These are phyloP conservation scores for Ammopiptanthus mongolicus DNA, from an alignment of 306 rosid species.

Conservation along the genomic window DNA sequence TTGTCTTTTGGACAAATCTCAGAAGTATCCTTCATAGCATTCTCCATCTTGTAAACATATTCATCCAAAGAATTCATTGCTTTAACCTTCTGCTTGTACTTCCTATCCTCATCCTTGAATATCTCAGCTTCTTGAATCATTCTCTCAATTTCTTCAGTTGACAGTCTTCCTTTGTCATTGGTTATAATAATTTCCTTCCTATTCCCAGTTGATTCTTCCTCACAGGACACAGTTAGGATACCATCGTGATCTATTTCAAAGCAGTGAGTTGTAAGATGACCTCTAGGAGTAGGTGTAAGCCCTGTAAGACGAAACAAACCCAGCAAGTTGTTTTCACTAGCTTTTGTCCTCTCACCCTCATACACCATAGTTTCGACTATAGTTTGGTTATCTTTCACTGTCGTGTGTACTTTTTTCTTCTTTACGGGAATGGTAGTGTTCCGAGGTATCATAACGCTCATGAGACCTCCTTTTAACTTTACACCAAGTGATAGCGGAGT, in stretches of 20 bases:
- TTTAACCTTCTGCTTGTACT: conserved; percentile 27
- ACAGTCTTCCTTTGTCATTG: conserved; percentile 29
- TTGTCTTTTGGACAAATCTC: too few relatives aligned
- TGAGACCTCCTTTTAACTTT: conserved; percentile 24
- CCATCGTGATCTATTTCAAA: conserved; percentile 42
- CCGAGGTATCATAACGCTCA: conserved; percentile 43
- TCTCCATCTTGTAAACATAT: conserved; percentile 25
- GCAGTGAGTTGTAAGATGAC: conserved; percentile 26
- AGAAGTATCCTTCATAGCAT: background rate
- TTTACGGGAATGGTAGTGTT: conserved; percentile 40
- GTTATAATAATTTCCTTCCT: conserved; percentile 29
- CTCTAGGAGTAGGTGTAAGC: conserved; percentile 34
- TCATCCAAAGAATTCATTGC: conserved; percentile 13
- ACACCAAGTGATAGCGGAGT: conserved; percentile 48
- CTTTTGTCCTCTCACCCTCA: conserved; percentile 44
- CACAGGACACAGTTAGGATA: conserved; percentile 31
- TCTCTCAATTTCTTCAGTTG: conserved; percentile 13
- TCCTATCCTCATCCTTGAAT: conserved; percentile 34
- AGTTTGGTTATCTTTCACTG: conserved; percentile 26
- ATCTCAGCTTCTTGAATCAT: conserved; percentile 24
- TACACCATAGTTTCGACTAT: conserved; percentile 16
- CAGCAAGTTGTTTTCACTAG: conserved; percentile 34
- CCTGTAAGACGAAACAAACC: conserved; percentile 17
- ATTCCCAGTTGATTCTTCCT: conserved; percentile 26
- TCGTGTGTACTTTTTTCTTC: conserved; percentile 21